Evolutionary conservation across 164 flowering plant species (phyloP), one percentile per base, ranked within the genome.

Genomic region (Magnolia kwangsiensis): DNA sequence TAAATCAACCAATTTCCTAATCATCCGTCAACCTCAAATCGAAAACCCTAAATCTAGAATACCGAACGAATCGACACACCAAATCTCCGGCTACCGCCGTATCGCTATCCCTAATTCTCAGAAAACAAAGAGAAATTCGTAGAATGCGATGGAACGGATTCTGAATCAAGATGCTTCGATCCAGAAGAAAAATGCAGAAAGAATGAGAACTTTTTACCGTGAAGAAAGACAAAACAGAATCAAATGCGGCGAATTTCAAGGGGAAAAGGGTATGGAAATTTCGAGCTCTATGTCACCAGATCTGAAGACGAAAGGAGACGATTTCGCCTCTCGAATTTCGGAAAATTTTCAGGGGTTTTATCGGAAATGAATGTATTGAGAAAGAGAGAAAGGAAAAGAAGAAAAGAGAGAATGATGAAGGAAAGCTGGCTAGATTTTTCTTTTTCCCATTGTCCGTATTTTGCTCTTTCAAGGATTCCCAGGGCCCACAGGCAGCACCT

Each of bases 341-440:
- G 11, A 24, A 3, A 65, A 21, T 21, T 63, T 63, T 65, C 29
- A 65, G 68, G 14, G 4, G 68, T 21, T 65, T 37, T 24, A 13
- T 4, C 11, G 68, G 68, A 65, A 65, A 10, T 3, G 61, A 55
- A 7, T 11, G 18, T 8, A 55, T 13, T 55, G 72, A 51, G 29
- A 23, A 20, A 63, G 27, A 61, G 73, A 31, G 29, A 31, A 20
- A 50, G 3, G 59, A 7, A 29, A 37, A 61, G 20, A 70, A 31
- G n/a, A 29, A 75, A 31, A 7, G 67, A 3, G 23, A 67, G 68
- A 67, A 68, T 16, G 67, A 58, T 9, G 9, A 8, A 23, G 31
- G 31, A 75, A 72, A 79, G 81, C 67, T 3, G 72, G 78, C 72
- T 63, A 58, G 75, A 65, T 3, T 59, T 74, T 69, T 61, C 45